Conservation (phyloP, 2,329 filamentous ascomycete genomes). For the Alternaria atra region DNA sequence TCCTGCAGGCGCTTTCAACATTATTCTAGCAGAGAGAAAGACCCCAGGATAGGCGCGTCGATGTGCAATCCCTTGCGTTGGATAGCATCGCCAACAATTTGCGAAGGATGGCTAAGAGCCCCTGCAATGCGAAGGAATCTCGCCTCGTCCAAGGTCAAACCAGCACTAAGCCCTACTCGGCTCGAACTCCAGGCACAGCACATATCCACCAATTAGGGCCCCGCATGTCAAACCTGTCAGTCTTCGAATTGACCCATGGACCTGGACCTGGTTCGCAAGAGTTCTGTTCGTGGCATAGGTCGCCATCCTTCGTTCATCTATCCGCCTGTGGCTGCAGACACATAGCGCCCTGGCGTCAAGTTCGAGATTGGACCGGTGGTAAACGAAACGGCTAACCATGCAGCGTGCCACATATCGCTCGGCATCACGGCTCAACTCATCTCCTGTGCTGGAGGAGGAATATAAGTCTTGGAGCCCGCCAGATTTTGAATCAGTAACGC, state of each 20-base stretch:
- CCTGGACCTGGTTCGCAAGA: slow-evolving; percentile 13
- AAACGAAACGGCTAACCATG: slow-evolving; percentile 39
- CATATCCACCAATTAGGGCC: slow-evolving; percentile 29
- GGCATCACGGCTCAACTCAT: slow-evolving; percentile 27
- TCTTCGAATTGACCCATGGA: slow-evolving; percentile 16
- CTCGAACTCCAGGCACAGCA: slow-evolving; percentile 21
- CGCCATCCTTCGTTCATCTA: slow-evolving; percentile 30
- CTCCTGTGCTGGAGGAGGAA: slow-evolving; percentile 14
- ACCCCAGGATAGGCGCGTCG: background rate
- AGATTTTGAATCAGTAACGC: slow-evolving; percentile 25
- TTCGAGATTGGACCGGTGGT: slow-evolving; percentile 31
- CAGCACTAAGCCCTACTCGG: slow-evolving; percentile 23
- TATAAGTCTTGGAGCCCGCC: slow-evolving; percentile 32
- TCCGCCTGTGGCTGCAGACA: slow-evolving; percentile 32
- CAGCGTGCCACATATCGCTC: slow-evolving; percentile 25
- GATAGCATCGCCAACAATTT: slow-evolving; percentile 4
- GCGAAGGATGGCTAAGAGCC: slow-evolving; percentile 13
- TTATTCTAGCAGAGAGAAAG: background rate
- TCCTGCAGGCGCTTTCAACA: background rate
- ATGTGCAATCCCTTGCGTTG: background rate
- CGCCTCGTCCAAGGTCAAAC: slow-evolving; percentile 18
- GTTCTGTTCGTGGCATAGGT: slow-evolving; percentile 15
- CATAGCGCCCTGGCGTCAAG: slow-evolving; percentile 26
- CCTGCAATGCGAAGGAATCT: slow-evolving; percentile 32
- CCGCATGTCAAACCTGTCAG: slow-evolving; percentile 21